Evolutionary conservation across 495 filamentous ascomycete species (phyloP).

Genomic region (Recurvomyces mirabilis): DNA sequence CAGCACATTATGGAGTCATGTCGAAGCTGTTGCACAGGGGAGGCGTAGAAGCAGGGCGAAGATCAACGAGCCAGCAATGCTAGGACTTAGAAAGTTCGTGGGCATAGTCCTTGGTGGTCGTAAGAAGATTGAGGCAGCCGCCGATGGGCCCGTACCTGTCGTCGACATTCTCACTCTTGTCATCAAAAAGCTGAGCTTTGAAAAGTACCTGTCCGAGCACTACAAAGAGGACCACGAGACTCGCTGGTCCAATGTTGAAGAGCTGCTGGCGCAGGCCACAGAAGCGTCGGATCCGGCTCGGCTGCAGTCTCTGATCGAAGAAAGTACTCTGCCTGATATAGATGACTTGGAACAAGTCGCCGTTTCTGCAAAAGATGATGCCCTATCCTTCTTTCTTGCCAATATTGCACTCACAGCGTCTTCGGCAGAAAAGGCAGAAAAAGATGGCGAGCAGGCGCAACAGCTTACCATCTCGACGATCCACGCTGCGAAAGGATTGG

Average conservation of each 20-base stretch:
- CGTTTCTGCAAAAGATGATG: slow-evolving; percentile 45
- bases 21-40: slow-evolving; percentile 61
- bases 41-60: slow-evolving; percentile 53
- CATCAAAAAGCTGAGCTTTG: slow-evolving; percentile 59
- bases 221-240: slow-evolving; percentile 63
- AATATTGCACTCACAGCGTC: slow-evolving; percentile 69
- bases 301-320: slow-evolving; percentile 38
- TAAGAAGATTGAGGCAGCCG: slow-evolving; percentile 45
- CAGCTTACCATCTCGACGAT: slow-evolving; percentile 92
- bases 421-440: slow-evolving; percentile 52
- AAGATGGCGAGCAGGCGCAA: slow-evolving; percentile 41
- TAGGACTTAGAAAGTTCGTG: slow-evolving; percentile 49
- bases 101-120: slow-evolving; percentile 50
- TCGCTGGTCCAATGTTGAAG: slow-evolving; percentile 86
- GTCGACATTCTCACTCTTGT: slow-evolving; percentile 64
- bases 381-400: slow-evolving; percentile 70
- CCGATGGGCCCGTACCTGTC: slow-evolving; percentile 38
- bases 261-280: slow-evolving; percentile 65
- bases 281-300: slow-evolving; percentile 44
- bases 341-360: slow-evolving; percentile 63
- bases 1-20: slow-evolving; percentile 59
- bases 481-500: slow-evolving; percentile 90
- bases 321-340: slow-evolving; percentile 64
- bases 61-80: slow-evolving; percentile 55
- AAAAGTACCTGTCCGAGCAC: slow-evolving; percentile 55